Conservation (phyloP, 148 eudicot genomes). For the Spergularia bocconei region DNA sequence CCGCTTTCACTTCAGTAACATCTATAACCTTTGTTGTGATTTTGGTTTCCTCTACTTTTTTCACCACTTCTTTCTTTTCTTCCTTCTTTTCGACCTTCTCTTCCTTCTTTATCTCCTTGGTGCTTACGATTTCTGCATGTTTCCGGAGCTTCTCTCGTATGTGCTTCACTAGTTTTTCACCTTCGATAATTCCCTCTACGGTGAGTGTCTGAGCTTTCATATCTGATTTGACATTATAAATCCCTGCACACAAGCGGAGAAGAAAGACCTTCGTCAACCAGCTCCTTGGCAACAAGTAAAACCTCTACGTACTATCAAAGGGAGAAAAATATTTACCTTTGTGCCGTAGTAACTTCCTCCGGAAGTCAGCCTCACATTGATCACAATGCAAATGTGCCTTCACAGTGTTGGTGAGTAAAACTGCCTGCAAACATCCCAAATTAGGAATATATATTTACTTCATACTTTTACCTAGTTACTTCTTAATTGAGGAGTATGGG, state of each 20-base stretch:
- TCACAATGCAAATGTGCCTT: constrained; percentile 64
- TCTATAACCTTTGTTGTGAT: constrained; percentile 35
- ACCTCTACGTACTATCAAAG: not conserved
- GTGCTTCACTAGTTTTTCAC: constrained; percentile 43
- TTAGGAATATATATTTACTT: not conserved
- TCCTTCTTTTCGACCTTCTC: constrained; percentile 24
- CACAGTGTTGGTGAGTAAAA: constrained; percentile 33
- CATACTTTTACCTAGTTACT: not conserved
- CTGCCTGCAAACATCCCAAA: constrained; percentile 26
- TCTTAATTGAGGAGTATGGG: not conserved
- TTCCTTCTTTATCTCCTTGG: constrained; percentile 30
- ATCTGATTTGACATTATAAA: constrained; percentile 65
- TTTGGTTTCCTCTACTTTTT: constrained; percentile 29
- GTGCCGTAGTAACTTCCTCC: constrained; percentile 49
- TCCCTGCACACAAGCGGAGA: constrained; percentile 37
- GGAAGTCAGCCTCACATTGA: constrained; percentile 52
- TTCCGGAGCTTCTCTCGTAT: constrained; percentile 43
- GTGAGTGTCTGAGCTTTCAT: constrained; percentile 64
- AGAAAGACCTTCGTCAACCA: not conserved
- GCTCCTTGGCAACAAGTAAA: not conserved
- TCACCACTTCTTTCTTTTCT: constrained; percentile 36
- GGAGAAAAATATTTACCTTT: constrained; percentile 40
- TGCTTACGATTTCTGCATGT: constrained; percentile 46
- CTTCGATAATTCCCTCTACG: constrained; percentile 56
- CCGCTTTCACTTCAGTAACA: constrained; percentile 50